phyloP scores from a whole-genome alignment of 2,329 filamentous ascomycete species.

The Pseudogymnoascus sp. region DNA sequence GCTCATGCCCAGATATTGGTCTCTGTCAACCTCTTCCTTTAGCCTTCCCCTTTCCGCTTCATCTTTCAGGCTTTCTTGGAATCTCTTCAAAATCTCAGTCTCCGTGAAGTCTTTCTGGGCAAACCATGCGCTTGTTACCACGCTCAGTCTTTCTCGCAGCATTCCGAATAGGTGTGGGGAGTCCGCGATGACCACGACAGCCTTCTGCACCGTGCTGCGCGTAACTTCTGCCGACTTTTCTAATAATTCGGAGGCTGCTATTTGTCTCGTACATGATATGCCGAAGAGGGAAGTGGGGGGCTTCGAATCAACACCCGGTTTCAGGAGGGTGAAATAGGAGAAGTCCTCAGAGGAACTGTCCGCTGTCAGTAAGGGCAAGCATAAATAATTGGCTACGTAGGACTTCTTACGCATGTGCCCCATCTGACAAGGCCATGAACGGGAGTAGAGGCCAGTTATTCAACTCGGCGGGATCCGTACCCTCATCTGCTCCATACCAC shows the following conservation, averaged over 20 bases:
- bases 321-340: conserved; percentile 90
- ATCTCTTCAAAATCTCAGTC: conserved; percentile 78
- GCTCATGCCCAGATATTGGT: conserved; percentile 83
- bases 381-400: conserved; percentile 34
- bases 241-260: conserved; percentile 70
- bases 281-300: conserved; percentile 82
- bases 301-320: conserved; percentile 43
- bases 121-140: conserved; percentile 95
- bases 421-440: conserved; percentile 95
- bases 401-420: conserved; percentile 79
- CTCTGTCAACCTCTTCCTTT: conserved; percentile 62
- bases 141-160: conserved; percentile 77
- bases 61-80: conserved; percentile 77
- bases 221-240: conserved; percentile 82
- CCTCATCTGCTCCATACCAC: conserved; percentile 75
- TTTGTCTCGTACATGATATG: conserved; percentile 87
- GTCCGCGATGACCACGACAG: conserved; percentile 89
- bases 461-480: conserved; percentile 66
- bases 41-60: conserved; percentile 49
- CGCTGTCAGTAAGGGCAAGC: conserved; percentile 6
- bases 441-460: conserved; percentile 89
- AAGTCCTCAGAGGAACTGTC: conserved; percentile 83
- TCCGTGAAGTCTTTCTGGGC: conserved; percentile 88
- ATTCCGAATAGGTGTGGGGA: conserved; percentile 85
- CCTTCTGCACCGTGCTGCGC: conserved; percentile 95